Base-by-base conservation (phyloP, 2,329 filamentous ascomycete genomes). In the Aspergillaceae sp. region DNA sequence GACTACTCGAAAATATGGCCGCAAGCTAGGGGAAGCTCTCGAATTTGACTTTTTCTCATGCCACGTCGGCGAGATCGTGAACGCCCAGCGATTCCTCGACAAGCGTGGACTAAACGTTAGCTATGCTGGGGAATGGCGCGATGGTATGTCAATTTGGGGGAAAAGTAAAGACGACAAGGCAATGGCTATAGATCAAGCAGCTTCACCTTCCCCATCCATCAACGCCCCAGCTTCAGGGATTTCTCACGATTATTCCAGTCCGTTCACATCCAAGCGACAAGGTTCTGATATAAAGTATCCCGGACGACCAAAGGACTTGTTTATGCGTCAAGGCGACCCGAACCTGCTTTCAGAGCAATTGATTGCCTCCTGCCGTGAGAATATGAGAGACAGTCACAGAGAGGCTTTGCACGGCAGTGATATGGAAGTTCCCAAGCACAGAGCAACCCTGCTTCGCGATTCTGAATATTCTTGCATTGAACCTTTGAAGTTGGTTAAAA, bases 51-150 rank as follows among this genome's bases (percentile, higher is more conserved):
- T 62, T 19, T 45, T 63, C 11, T 48, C 63, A 46, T 68, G 61
- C 29, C 49, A 58, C 19, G 47, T 51, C 0, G 51, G 54, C 2
- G 64, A 69, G 11, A 37, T 69, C n/a, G 40, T 59, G 11, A 50
- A 51, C 4, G 65, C 64, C 19, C 58, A 57, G 40, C 51, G 49
- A 27, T 69, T 61, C 41, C 36, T 69, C 32, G 51, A 55, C 6
- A 59, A 53, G n/a, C 53, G 54, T 9, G 56, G 54, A 0, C 50
- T 69, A 7, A 54, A 63, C 36, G 50, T 51, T 28, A 51, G 34
- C 3, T 57, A 61, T 46, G 62, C 60, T 28, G 67, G 67, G 0
- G 49, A 57, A 45, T 69, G 67, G 67, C 55, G 49, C 26, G 58
- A 58, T 36, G 55, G 55, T 36, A 51, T 63, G 47, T 55, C 56